Percentiles rank a stretch among this genome's conserved stretches.
Conservation (phyloP, 2,329 filamentous ascomycete genomes). For the Aureobasidium leucospermi region DNA sequence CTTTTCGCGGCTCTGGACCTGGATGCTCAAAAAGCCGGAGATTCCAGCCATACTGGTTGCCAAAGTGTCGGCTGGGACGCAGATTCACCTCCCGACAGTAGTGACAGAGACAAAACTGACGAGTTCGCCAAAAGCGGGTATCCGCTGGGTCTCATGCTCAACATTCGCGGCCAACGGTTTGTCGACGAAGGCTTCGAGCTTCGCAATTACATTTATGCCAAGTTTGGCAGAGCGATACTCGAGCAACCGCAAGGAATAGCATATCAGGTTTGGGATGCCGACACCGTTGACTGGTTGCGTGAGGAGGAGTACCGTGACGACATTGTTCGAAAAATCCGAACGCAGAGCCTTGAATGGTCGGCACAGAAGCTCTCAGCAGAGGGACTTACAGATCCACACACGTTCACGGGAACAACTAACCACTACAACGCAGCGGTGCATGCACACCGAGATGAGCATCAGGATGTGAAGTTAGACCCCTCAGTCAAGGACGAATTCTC, state of each 20-base stretch:
- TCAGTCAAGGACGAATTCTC: conserved; percentile 55
- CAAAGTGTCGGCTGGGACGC: conserved; percentile 61
- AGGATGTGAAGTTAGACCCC: conserved; percentile 48
- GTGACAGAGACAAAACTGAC: conserved; percentile 55
- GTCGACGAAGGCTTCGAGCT: conserved; percentile 61
- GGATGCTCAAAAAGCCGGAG: conserved; percentile 45
- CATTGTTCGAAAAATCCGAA: conserved; percentile 47
- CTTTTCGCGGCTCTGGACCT: conserved; percentile 49
- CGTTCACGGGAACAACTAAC: conserved; percentile 46
- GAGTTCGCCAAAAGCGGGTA: conserved; percentile 64
- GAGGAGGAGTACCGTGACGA: conserved; percentile 56
- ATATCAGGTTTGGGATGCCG: conserved; percentile 59
- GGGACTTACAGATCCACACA: conserved; percentile 40
- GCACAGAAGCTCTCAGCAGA: conserved; percentile 41
- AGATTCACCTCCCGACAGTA: conserved; percentile 47
- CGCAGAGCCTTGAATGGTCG: conserved; percentile 47
- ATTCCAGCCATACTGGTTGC: conserved; percentile 50
- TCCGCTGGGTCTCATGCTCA: conserved; percentile 59
- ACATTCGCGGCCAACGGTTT: conserved; percentile 51
- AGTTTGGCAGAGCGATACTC: conserved; percentile 56
- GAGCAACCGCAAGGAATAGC: conserved; percentile 50
- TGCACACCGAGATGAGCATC: conserved; percentile 39
- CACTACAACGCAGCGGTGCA: conserved; percentile 54
- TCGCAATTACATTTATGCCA: conserved; percentile 61
- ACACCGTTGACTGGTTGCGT: conserved; percentile 46